Evolutionary conservation across 2,329 filamentous ascomycete species (phyloP), one percentile per base, ranked within the genome.

Genomic region (Fusarium caatingaense): DNA sequence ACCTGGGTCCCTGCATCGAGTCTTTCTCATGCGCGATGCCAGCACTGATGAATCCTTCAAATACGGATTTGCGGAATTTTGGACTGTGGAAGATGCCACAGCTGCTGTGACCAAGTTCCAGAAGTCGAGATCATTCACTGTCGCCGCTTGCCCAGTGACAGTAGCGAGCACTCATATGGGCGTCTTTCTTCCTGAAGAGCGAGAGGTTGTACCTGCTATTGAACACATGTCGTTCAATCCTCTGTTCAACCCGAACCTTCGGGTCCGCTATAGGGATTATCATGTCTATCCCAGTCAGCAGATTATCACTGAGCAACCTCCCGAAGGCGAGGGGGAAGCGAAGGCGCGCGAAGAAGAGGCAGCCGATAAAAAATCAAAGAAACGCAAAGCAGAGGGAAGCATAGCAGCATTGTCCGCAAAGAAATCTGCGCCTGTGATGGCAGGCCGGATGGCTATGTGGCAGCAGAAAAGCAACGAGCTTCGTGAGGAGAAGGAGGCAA

Each of bases 21-120:
- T 96, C 3, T 88, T 96, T 65, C 81, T 97, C 27, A 90, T 96
- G 74, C 88, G 93, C 58, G 92, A 95, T 76, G 86, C 89, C 46
- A 85, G 84, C 64, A 91, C 86, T 6, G 87, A 93, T 57, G 90
- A 92, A 64, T 93, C 91, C 54, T 92, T 92, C 85, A 88, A 90
- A 71, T 97, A 93, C 73, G 93, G 93, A 0, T 97, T 97, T 79
- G 93, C 90, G 2, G 93, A 97, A 78, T 97, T 94, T 76, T 90
- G 88, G 73, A 91, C 88, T 1, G 83, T 93, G 20, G 89, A 92
- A 77, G 92, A 96, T 78, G 92, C 93, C 4, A 86, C 90, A 77
- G 91, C 89, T 23, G 93, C 93, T 6, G 81, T 94, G 75, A 84
- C 86, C 23, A 93, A 93, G 71, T 91, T 91, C 72, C 88, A 88